Base-by-base conservation (phyloP, 495 filamentous ascomycete genomes). In the Lasiosphaeris hirsuta region DNA sequence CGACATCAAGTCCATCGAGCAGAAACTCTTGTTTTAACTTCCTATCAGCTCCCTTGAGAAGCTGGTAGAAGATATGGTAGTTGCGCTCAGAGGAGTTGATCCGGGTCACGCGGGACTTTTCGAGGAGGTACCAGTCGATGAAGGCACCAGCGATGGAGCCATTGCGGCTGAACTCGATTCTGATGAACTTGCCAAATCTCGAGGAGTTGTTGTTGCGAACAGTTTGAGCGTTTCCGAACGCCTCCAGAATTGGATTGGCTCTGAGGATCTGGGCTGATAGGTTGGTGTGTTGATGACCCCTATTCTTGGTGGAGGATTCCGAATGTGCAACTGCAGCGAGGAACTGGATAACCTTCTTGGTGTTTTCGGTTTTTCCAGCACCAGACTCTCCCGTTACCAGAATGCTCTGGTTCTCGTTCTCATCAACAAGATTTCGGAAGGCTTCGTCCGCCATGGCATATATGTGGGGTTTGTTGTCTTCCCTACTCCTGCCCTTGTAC, bases 321-420 rank as follows among this genome's bases (percentile, higher is more conserved):
- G 90, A 85, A 18, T 88, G 87, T 4, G 95, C 95, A 38, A 97
- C 93, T 11, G 92, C 92, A 17, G 95, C 95, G 45, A 99, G 83
- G 70, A 97, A 99, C 60, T 99, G 95, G 52, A 99, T 99, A 48
- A 99, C 95, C 72, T 99, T 99, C 68, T 99, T 99, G 2, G 95
- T 99, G 62, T 99, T 99, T 69, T 99, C 95, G 0, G 95, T 99
- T 74, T 99, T 99, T 60, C 95, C 95, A 30, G 95, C 95, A 60
- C 95, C 95, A 17, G 95, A 99, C 74, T 99, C 95, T 69, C 95
- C 95, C 34, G 95, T 99, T 5, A 99, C 95, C 37, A 99, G 78
- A 65, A 99, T 97, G 66, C 92, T 96, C 70, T 99, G 95, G 63
- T 97, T 97, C 56, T 92, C 82, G 15, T 93, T 92, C 69, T 96